Percentiles rank a stretch among this genome's conserved stretches.
Conservation (phyloP, 495 filamentous ascomycete species). For the Penicillium crystallinum region DNA sequence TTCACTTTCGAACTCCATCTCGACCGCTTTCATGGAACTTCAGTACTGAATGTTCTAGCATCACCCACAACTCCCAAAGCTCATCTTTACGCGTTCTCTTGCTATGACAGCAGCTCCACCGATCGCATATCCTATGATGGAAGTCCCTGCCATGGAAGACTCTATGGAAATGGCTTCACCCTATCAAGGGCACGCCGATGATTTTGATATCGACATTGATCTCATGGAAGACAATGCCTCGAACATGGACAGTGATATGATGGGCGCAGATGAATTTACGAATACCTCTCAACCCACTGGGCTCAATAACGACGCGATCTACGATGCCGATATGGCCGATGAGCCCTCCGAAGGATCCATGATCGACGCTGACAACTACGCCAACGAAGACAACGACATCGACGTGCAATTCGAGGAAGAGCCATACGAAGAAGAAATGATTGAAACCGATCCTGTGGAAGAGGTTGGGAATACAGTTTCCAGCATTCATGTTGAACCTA, state of each 20-base stretch:
- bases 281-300: conserved; percentile 33
- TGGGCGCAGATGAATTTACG: conserved; percentile 46
- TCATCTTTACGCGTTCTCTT: conserved; percentile 18
- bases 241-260: conserved; percentile 57
- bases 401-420: conserved; percentile 35
- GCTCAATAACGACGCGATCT: conserved; percentile 22
- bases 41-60: conserved; percentile 22
- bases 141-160: conserved; percentile 37
- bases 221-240: conserved; percentile 49
- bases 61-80: conserved; percentile 5
- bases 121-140: conserved; percentile 34
- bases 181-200: conserved; percentile 49
- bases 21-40: neutral
- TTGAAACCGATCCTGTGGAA: conserved; percentile 39
- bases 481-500: conserved; percentile 23
- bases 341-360: conserved; percentile 41
- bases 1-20: neutral
- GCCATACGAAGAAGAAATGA: conserved; percentile 40
- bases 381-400: conserved; percentile 28
- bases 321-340: conserved; percentile 49
- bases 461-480: conserved; percentile 29
- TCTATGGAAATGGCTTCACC: conserved; percentile 54
- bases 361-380: conserved; percentile 31
- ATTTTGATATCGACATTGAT: conserved; percentile 74
- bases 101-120: conserved; percentile 38